Base-by-base conservation (phyloP, 176 grass and related monocot species). In the Zizania latifolia region DNA sequence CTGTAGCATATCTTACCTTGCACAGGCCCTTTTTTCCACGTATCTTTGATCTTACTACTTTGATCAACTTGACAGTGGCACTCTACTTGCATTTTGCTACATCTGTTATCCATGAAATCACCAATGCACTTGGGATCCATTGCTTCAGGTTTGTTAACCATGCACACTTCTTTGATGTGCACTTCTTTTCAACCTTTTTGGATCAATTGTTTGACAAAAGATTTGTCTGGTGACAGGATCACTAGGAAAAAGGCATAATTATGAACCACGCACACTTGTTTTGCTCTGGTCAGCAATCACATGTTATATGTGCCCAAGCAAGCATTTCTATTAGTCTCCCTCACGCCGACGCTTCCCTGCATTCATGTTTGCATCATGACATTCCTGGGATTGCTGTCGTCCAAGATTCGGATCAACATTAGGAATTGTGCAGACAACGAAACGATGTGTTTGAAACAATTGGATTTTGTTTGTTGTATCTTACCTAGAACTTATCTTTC, bases 101-200 rank as follows among this genome's bases (percentile, higher is more conserved):
- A n/a, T 98, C 95, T 3, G 95, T 98, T 66, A 92, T 98, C 80
- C 86, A 92, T 80, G 95, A 98, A 85, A 98, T 98, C 36, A 94
- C 91, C 26, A 92, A 92, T 31, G 95, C 91, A 0, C 91, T 98
- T 58, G 95, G 91, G 71, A 98, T 98, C 56, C 90, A 84, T 24
- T 98, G 95, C 86, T 98, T 98, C 89, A 98, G 89, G 91, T 98
- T 76, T 55, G 36, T 84, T 44, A 39, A 32, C 70, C 33, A 15
- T n/a, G n/a, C n/a, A n/a, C n/a, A n/a, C n/a, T n/a, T n/a, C n/a
- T n/a, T 13, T 16, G 41, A 0, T 74, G 28, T 62, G 11, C 29
- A 57, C 51, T 68, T 77, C 24, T 32, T 54, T 72, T 65, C 15
- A 38, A 50, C n/a, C 2, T 39, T 67, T 34, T 77, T 34, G 43